Evolutionary conservation across 2,329 filamentous ascomycete species (phyloP), one percentile per base, ranked within the genome.

Genomic region (Fusarium sp.): DNA sequence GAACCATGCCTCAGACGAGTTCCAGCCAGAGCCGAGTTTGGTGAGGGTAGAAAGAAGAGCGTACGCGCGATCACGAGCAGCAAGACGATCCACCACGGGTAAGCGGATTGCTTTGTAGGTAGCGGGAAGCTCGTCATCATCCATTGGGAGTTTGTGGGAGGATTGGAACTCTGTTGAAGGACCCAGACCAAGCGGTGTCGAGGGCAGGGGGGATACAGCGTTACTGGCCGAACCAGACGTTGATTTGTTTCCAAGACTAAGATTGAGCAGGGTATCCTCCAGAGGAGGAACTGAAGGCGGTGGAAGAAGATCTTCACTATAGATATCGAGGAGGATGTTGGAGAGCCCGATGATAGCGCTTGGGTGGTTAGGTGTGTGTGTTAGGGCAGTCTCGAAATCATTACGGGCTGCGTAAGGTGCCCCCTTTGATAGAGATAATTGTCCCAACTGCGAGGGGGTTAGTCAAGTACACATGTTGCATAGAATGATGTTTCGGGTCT

Each of bases 1-100:
- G 74, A 93, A 95, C 96, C 96, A 99, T 7, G 95, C 96, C 76
- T 98, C 96, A 1, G 92, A 89, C 76, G 91, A 88, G 78, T 97
- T 95, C 96, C 96, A 99, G 0, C 93, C 92, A 14, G 83, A 85
- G 10, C 95, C 95, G 10, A 94, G 86, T 76, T 94, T 96, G 4
- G 94, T 98, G 52, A 98, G 82, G 0, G 89, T 88, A 0, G 91
- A 91, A 4, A 99, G 83, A 17, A 99, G 84, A 14, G 90, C 91
- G 74, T 94, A 96, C 0, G 96, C 96, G 49, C 96, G 87, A 75
- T 98, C 96, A 20, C 95, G 89, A 17, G 94, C 92, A 5, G 94
- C 92, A n/a, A 98, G 87, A 12, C 94, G 88, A 76, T 96, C 94
- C 32, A 93, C 83, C 17, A 91, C 85, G 17, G 90, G 91, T 6